Evolutionary conservation across 495 filamentous ascomycete genomes (phyloP).

Genomic region (Umbilicaria muhlenbergii): DNA sequence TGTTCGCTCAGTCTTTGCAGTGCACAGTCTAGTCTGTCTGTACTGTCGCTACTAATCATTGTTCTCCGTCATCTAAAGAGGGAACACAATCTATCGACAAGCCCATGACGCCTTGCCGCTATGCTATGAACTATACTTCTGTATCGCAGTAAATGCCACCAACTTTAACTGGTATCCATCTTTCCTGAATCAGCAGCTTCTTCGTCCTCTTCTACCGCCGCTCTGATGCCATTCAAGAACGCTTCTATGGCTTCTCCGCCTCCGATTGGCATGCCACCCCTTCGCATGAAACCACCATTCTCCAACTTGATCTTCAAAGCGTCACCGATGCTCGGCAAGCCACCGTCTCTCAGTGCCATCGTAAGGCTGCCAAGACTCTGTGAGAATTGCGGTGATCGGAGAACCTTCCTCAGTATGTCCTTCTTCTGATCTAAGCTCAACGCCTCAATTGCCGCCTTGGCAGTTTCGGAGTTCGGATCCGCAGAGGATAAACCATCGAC

Average conservation of each 20-base stretch:
- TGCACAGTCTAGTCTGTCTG: too few species aligned
- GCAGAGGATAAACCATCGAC: slow-evolving; percentile 36
- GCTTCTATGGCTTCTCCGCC: slow-evolving; percentile 80
- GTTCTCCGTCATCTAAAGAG: too few species aligned
- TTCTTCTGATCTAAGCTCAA: slow-evolving; percentile 67
- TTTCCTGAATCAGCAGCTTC: slow-evolving; percentile 18
- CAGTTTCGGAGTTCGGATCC: slow-evolving; percentile 49
- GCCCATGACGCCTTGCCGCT: too few species aligned
- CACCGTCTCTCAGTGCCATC: slow-evolving; percentile 81
- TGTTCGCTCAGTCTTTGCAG: too few species aligned
- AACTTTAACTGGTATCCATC: slow-evolving; percentile 33
- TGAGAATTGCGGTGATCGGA: slow-evolving; percentile 81
- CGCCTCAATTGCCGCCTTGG: slow-evolving; percentile 56
- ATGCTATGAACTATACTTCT: too few species aligned
- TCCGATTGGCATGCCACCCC: slow-evolving; percentile 61
- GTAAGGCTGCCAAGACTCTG: slow-evolving; percentile 78
- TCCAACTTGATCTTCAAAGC: slow-evolving; percentile 63
- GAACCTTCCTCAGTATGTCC: slow-evolving; percentile 60
- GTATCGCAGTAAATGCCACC: not conserved
- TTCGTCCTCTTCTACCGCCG: slow-evolving; percentile 46
- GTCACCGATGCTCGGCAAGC: slow-evolving; percentile 74
- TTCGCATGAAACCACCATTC: slow-evolving; percentile 63
- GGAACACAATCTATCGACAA: too few species aligned
- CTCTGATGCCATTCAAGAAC: slow-evolving; percentile 77
- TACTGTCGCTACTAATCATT: too few species aligned